phyloP scores from a whole-genome alignment of 2,329 filamentous ascomycete genomes.

The Monosporascus sp. region DNA sequence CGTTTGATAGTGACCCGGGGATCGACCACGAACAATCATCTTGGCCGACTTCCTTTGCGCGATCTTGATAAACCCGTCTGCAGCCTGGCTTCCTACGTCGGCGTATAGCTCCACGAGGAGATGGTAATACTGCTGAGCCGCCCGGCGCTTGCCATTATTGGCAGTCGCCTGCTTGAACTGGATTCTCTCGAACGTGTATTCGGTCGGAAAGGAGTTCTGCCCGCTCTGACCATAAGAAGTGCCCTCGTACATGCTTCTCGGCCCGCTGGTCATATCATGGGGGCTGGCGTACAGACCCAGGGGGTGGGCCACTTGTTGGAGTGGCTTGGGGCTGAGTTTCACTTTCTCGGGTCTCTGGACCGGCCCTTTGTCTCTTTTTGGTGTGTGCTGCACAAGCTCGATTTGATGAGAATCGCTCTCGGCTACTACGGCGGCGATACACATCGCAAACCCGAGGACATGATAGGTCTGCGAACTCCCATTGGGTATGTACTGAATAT shows the following conservation, averaged over 20 bases:
- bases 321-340: conserved; percentile 61
- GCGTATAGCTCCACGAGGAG: conserved; percentile 81
- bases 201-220: conserved; percentile 39
- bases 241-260: conserved; percentile 35
- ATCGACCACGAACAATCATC: conserved; percentile 83
- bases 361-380: conserved; percentile 85
- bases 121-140: conserved; percentile 89
- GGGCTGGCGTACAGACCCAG: conserved; percentile 41
- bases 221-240: conserved; percentile 30
- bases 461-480: conserved; percentile 53
- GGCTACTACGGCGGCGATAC: conserved; percentile 77
- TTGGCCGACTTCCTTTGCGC: conserved; percentile 70
- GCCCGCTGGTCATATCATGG: conserved; percentile 26
- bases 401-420: conserved; percentile 71
- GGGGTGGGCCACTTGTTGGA: conserved; percentile 43
- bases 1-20: conserved; percentile 74
- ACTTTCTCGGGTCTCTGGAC: conserved; percentile 68
- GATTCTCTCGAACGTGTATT: conserved; percentile 76
- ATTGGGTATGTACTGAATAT: conserved; percentile 46
- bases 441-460: conserved; percentile 75
- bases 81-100: conserved; percentile 50
- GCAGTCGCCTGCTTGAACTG: conserved; percentile 93
- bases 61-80: conserved; percentile 62
- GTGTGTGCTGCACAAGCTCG: conserved; percentile 84
- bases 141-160: conserved; percentile 87